Percentiles rank a stretch among this genome's conserved stretches.
These are phyloP conservation scores for Fusarium dlaminii DNA, from an alignment of 2,329 filamentous ascomycete species.

Conservation along the genomic window DNA sequence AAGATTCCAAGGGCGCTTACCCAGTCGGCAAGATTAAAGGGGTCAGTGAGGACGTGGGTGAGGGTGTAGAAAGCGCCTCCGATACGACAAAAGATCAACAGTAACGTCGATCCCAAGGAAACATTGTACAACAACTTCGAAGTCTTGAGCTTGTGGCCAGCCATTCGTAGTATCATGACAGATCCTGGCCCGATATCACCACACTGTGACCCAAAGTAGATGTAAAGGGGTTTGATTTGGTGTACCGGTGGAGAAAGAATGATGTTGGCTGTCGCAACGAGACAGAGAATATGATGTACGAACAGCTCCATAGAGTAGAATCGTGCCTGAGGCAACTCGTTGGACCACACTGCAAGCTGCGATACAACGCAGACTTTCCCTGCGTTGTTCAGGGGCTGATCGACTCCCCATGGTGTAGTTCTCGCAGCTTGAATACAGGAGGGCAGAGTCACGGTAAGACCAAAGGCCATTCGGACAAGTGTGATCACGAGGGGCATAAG, in stretches of 20 bases:
- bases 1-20: constrained; percentile 29
- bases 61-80: constrained; percentile 29
- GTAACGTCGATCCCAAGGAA: constrained; percentile 19
- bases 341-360: constrained; percentile 38
- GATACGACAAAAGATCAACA: constrained; percentile 25
- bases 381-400: constrained; percentile 24
- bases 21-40: constrained; percentile 35
- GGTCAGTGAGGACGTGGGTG: constrained; percentile 30
- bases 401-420: constrained; percentile 36
- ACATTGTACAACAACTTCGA: constrained; percentile 28
- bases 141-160: constrained; percentile 17
- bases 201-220: constrained; percentile 39
- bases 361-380: constrained; percentile 40
- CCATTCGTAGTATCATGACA: constrained; percentile 32
- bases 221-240: constrained; percentile 41
- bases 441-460: constrained; percentile 37
- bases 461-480: constrained; percentile 39
- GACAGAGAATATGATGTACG: constrained; percentile 40
- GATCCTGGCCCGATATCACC: constrained; percentile 36
- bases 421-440: constrained; percentile 28
- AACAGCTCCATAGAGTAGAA: constrained; percentile 35
- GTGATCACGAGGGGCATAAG: constrained; percentile 31
- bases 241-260: constrained; percentile 35
- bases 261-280: constrained; percentile 34
- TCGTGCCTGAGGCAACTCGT: constrained; percentile 26